These are phyloP conservation scores for Cladosporium sp. DNA, from an alignment of 2,329 filamentous ascomycete genomes.

Conservation along the genomic window DNA sequence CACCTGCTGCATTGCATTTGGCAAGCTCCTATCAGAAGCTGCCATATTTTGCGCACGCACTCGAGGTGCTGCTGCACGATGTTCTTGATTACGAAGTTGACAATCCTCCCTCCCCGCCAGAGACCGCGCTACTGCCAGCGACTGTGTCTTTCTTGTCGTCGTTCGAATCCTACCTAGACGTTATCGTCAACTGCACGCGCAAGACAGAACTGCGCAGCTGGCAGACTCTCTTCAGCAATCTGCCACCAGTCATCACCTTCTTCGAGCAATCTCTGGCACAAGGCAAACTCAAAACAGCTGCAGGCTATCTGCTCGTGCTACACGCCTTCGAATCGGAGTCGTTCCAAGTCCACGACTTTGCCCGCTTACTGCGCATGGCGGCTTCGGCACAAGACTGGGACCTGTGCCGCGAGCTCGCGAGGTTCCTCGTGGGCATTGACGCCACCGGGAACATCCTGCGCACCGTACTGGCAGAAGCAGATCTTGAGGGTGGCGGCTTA, in stretches of 20 bases:
- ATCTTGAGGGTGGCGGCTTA: background rate
- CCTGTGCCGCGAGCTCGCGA: slow-evolving; percentile 86
- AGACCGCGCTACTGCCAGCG: slow-evolving; percentile 52
- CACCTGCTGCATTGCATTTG: slow-evolving; percentile 76
- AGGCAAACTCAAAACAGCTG: slow-evolving; percentile 88
- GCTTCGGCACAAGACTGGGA: slow-evolving; percentile 91
- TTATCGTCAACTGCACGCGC: slow-evolving; percentile 92
- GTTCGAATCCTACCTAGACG: slow-evolving; percentile 81
- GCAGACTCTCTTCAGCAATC: slow-evolving; percentile 87
- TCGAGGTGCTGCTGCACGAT: slow-evolving; percentile 89
- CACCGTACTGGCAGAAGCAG: slow-evolving; percentile 59
- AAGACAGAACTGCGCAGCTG: slow-evolving; percentile 96
- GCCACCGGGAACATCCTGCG: slow-evolving; percentile 77
- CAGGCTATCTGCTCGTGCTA: slow-evolving; percentile 91
- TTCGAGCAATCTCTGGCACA: slow-evolving; percentile 89
- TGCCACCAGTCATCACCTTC: slow-evolving; percentile 85
- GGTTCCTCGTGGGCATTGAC: slow-evolving; percentile 93
- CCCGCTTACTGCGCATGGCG: slow-evolving; percentile 76
- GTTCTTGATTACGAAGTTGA: slow-evolving; percentile 95
- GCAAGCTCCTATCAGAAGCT: slow-evolving; percentile 83
- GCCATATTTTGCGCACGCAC: slow-evolving; percentile 87
- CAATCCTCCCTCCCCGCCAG: slow-evolving; percentile 45
- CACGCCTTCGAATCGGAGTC: slow-evolving; percentile 66
- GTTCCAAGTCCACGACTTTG: slow-evolving; percentile 64
- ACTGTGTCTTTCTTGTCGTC: slow-evolving; percentile 56